phyloP scores from a whole-genome alignment of 2,329 filamentous ascomycete species.

The Colletotrichum theobromicola region DNA sequence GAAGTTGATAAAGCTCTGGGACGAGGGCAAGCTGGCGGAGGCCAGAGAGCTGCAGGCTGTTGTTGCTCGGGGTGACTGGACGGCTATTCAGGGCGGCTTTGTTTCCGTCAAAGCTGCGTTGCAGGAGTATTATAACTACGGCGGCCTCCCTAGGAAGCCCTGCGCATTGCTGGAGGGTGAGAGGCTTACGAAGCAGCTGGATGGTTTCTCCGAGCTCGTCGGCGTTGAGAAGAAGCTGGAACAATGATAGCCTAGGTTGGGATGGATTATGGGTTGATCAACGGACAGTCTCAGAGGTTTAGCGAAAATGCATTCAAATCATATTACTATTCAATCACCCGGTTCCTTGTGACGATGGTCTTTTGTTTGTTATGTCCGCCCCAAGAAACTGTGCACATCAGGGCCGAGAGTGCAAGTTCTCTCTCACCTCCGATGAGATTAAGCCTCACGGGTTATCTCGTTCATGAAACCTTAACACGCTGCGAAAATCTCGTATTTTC shows the following conservation, averaged over 20 bases:
- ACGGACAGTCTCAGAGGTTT: background rate
- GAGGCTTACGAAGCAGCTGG: conserved; percentile 27
- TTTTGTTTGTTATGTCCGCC: background rate
- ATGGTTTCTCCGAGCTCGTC: conserved; percentile 33
- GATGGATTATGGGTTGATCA: no score
- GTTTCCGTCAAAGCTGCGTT: conserved; percentile 72
- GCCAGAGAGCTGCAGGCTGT: conserved; percentile 68
- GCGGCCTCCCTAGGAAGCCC: conserved; percentile 62
- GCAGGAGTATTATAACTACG: conserved; percentile 68
- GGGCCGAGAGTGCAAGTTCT: background rate
- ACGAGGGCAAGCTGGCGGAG: conserved; percentile 59
- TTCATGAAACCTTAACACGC: background rate
- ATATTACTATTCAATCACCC: background rate
- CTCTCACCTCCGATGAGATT: background rate
- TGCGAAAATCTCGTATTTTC: background rate
- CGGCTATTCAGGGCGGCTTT: conserved; percentile 71
- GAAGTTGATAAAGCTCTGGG: conserved; percentile 64
- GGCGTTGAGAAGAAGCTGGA: conserved; percentile 25
- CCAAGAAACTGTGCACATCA: background rate
- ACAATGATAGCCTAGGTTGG: background rate
- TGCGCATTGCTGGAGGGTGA: conserved; percentile 33
- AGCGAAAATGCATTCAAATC: background rate
- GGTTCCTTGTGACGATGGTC: background rate
- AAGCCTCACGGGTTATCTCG: background rate
- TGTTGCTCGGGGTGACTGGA: conserved; percentile 72